These are phyloP conservation scores for Ceratobasidium sp. DNA, from an alignment of 1,284 basidiomycete genomes.

Conservation along the genomic window DNA sequence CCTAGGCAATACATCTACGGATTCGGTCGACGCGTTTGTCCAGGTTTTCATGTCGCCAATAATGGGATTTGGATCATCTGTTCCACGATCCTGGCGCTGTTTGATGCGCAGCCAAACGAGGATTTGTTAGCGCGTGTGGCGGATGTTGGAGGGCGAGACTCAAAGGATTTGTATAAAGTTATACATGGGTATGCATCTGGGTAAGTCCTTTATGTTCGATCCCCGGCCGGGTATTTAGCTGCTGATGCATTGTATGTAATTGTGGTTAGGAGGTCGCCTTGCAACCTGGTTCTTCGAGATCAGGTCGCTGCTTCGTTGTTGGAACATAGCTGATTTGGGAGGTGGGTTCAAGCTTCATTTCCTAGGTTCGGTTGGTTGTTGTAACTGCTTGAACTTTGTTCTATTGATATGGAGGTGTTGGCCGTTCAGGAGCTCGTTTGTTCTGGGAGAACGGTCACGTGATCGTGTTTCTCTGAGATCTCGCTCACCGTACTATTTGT, in stretches of 20 bases:
- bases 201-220: neutral
- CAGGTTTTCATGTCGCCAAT: slow-evolving; percentile 15
- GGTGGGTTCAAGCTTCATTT: neutral
- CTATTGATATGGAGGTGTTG: no score
- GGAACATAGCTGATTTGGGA: neutral
- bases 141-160: slow-evolving; percentile 2
- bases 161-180: neutral
- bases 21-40: slow-evolving; percentile 29
- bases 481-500: no score
- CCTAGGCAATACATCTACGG: slow-evolving; percentile 30
- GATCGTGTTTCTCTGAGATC: no score
- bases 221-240: neutral
- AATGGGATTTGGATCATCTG: slow-evolving; percentile 21
- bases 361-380: no score
- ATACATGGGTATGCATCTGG: neutral
- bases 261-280: neutral
- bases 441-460: no score
- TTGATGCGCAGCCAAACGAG: neutral
- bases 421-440: no score
- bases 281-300: neutral
- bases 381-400: no score
- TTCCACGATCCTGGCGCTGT: slow-evolving; percentile 18
- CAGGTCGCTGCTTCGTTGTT: neutral
- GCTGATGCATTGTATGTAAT: neutral
- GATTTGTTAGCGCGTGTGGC: neutral